Conservation (phyloP, 2,329 filamentous ascomycete genomes). For the Pseudohalonectria lignicola region DNA sequence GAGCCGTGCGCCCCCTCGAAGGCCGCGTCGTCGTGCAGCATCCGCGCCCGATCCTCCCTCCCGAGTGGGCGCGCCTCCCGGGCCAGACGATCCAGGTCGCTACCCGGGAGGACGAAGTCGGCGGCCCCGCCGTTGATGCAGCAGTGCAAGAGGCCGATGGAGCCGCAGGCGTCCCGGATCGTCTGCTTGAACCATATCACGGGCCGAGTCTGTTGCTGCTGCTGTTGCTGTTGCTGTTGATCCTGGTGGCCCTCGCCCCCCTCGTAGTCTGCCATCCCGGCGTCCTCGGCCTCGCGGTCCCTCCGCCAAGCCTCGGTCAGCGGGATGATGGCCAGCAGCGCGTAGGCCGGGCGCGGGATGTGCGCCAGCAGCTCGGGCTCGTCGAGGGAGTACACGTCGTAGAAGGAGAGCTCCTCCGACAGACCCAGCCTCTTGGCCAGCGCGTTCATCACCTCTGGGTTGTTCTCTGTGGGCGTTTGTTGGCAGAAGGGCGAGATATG, state of each 20-base stretch:
- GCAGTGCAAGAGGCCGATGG: constrained; percentile 67
- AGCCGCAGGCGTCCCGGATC: constrained; percentile 71
- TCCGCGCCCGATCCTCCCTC: constrained; percentile 49
- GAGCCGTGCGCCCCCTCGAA: constrained; percentile 64
- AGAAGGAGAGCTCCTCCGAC: constrained; percentile 60
- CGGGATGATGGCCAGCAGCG: constrained; percentile 87
- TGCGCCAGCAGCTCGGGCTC: constrained; percentile 77
- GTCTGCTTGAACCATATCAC: constrained; percentile 81
- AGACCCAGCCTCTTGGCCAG: constrained; percentile 79
- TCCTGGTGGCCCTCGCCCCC: too few species aligned
- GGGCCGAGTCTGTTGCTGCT: constrained; percentile 16
- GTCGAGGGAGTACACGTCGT: constrained; percentile 86
- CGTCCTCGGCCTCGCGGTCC: constrained; percentile 68
- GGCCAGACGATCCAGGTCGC: constrained; percentile 42
- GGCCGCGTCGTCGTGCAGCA: constrained; percentile 58
- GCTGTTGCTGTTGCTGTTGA: neutral
- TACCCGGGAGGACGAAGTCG: constrained; percentile 15
- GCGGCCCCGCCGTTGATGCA: constrained; percentile 57
- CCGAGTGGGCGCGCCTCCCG: constrained; percentile 50
- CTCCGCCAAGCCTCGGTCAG: too few species aligned
- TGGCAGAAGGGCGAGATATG: too few species aligned
- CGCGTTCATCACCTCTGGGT: constrained; percentile 77
- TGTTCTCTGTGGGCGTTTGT: too few species aligned
- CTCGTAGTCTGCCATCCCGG: constrained; percentile 65
- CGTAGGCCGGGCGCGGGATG: constrained; percentile 77